Evolutionary conservation across 192 early-diverging fungal genomes (phyloP), one percentile per base, ranked within the genome.

Genomic region (Linnemannia elongata): DNA sequence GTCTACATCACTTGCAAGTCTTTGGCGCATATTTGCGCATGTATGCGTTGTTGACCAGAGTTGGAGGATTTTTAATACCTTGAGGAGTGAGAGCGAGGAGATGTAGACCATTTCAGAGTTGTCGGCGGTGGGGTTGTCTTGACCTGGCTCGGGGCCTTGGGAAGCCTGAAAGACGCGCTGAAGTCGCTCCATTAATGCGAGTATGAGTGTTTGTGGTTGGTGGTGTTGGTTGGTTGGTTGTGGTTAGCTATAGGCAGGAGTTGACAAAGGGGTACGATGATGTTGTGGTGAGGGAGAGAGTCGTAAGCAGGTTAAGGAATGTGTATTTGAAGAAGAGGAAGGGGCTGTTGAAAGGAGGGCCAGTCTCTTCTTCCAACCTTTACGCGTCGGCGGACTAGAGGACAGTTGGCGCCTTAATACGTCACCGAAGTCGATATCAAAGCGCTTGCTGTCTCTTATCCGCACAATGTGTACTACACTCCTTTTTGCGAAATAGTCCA

Each of bases 51-150:
- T 42, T 30, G n/a, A 49, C 6, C 4, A 12, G 36, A 20, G 27
- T 76, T 35, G 13, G 41, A 54, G 44, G 22, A 6, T 42, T 6
- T 49, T 13, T n/a, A 5, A 72, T 89, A 97, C 95, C 92, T 99
- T 99, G 42, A 99, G 91, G 35, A 99, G 91, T 0, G 99, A 97
- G 36, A 99, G 94, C 12, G 98, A 99, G 42, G 99, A 99, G 79
- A 99, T 99, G 91, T 99, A 97, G 27, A 99, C 96, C 91, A 97
- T 98, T 91, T 99, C 99, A 36, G 99, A 95, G 74, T 98, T 99
- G 89, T 99, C 99, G 2, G 97, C 96, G n/a, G 96, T 96, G 30
- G 97, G 96, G 60, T 96, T 96, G 86, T 98, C 97, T 88, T 96
- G 91, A 33, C 91, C 94, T 41, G 93, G 92, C 69, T 94, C 93